Percentiles rank a stretch among this genome's conserved stretches.
Evolutionary conservation across 495 filamentous ascomycete species (phyloP).

Genomic region (Venustampulla echinocandica): DNA sequence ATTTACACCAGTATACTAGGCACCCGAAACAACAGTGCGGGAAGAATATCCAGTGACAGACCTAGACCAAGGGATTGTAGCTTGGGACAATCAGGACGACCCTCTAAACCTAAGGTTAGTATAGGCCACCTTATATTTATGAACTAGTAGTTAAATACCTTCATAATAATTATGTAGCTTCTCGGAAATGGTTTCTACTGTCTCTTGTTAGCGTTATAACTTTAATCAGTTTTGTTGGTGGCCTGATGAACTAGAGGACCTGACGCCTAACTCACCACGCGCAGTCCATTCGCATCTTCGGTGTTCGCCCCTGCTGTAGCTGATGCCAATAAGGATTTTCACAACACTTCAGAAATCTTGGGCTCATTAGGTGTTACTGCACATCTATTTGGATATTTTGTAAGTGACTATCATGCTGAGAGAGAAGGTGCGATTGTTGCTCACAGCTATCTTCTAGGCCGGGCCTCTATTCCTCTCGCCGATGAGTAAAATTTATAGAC

Average conservation of each 20-base stretch:
- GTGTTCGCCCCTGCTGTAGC: constrained; percentile 55
- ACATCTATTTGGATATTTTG: constrained; percentile 51
- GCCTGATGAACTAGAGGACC: too few relatives aligned
- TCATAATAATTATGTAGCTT: constrained; percentile 55
- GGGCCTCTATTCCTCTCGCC: constrained; percentile 39
- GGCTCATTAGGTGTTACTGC: constrained; percentile 47
- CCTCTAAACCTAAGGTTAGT: too few relatives aligned
- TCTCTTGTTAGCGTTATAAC: constrained; percentile 48
- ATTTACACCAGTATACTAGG: too few relatives aligned
- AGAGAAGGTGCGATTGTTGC: constrained; percentile 60
- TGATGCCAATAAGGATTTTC: constrained; percentile 44
- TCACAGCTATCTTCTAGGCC: too few relatives aligned
- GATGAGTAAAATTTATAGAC: constrained; percentile 45
- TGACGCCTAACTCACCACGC: too few relatives aligned
- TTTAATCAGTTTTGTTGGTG: too few relatives aligned
- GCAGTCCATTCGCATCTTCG: constrained; percentile 53
- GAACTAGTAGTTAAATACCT: too few relatives aligned
- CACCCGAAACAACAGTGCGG: too few relatives aligned
- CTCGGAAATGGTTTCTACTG: constrained; percentile 64
- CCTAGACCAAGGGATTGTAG: constrained; percentile 39
- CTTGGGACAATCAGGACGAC: constrained; percentile 57
- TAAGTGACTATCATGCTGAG: too few relatives aligned
- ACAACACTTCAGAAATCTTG: constrained; percentile 33
- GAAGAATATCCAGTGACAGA: constrained; percentile 38
- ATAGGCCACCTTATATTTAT: too few relatives aligned